Base-by-base conservation (phyloP, 208 protist genomes). In the Vickermania spadyakhi region DNA sequence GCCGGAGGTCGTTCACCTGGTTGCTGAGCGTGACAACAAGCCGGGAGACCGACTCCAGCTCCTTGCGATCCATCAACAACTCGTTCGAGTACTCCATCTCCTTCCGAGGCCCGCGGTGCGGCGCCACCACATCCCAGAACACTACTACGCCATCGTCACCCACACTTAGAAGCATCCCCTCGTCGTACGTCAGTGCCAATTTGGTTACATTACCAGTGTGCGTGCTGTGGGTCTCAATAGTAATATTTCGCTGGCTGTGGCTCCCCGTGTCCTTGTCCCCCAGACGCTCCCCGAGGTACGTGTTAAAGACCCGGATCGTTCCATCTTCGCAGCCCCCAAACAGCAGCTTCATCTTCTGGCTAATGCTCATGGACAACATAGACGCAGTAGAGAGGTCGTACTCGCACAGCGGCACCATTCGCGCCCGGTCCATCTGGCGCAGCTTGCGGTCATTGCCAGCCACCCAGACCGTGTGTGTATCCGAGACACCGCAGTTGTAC, bases 371-470 rank as follows among this genome's bases (percentile, higher is more conserved):
- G 58, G 88, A 85, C 22, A 70, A 77, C 58, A 97, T 69, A 2
- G 91, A 86, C 29, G 78, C 79, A 36, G 78, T 86, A 22, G 71
- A 62, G 36, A 88, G 61, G 73, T 91, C 81, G 68, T 92, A 89
- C 60, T 89, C 81, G 23, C 73, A 57, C 41, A 78, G 75, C 31
- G 68, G 62, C 26, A 73, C 56, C 54, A 97, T 71, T 18, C 81
- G 77, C 0, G 64, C 56, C 27, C 86, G 80, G 36, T 88, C 83
- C 27, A 97, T 76, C 69, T 96, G 94, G 22, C 90, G 84, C 26
- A 98, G 74, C 64, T 92, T 97, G 14, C 79, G 79, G 66, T 98
- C 96, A 59, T 86, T 96, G 36, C 96, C 96, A n/a, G 84, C 89
- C 3, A 89, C 92, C 84, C 90, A 98, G 30, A 98, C 79, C 18